phyloP scores from a whole-genome alignment of 495 filamentous ascomycete species.

The Neurospora africana region DNA sequence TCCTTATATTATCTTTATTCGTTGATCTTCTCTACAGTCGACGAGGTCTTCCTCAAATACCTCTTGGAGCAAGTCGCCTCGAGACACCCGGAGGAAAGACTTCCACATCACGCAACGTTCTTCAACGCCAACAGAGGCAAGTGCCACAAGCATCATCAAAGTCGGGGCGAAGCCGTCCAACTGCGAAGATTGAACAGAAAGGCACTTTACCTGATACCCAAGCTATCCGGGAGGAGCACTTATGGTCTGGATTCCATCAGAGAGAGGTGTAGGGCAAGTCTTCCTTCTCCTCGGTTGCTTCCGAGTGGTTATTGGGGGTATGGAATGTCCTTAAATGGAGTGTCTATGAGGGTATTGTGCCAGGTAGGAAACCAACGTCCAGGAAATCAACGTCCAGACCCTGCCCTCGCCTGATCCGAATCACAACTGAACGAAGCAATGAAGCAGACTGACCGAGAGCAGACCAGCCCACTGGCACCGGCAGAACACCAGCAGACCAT shows the following conservation, averaged over 20 bases:
- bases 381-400: too few relatives aligned
- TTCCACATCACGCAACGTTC: not conserved
- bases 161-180: not conserved
- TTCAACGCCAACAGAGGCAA: not conserved
- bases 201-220: not conserved
- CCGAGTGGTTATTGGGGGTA: too few relatives aligned
- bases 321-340: too few relatives aligned
- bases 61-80: not conserved
- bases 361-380: too few relatives aligned
- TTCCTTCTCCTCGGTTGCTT: not conserved
- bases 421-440: too few relatives aligned
- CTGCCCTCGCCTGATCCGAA: too few relatives aligned
- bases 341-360: too few relatives aligned
- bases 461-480: too few relatives aligned
- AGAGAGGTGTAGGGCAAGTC: not conserved
- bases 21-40: not conserved
- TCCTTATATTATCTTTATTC: too few relatives aligned
- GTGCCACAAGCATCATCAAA: not conserved
- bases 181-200: not conserved
- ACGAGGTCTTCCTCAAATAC: not conserved
- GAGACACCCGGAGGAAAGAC: not conserved
- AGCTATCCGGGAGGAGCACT: not conserved
- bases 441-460: too few relatives aligned
- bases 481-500: too few relatives aligned
- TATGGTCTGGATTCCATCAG: not conserved